A percentile compares a stretch with the other conserved stretches of the same genome.
Evolutionary conservation across 2,329 filamentous ascomycete species (phyloP).

Genomic region (Didymella arachidicola): DNA sequence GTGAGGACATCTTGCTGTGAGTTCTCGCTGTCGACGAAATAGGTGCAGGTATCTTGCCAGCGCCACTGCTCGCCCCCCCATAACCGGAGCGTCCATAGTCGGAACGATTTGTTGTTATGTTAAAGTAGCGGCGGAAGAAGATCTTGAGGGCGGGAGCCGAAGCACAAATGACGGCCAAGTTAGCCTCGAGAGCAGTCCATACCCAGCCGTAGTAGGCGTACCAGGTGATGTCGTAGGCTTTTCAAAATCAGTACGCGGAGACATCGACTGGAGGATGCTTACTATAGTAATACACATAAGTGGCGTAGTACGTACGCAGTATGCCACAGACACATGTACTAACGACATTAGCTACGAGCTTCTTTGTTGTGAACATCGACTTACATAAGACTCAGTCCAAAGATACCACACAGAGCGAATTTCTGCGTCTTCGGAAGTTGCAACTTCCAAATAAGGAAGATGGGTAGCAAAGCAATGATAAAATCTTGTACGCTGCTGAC

Average conservation of each 20-base stretch:
- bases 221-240: constrained; percentile 53
- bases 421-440: constrained; percentile 55
- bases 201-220: constrained; percentile 50
- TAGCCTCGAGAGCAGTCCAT: constrained; percentile 53
- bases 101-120: constrained; percentile 20
- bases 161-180: constrained; percentile 54
- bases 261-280: neutral
- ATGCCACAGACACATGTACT: constrained; percentile 48
- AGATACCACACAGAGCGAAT: constrained; percentile 55
- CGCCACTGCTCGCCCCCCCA: constrained; percentile 9
- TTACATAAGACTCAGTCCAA: constrained; percentile 55
- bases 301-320: constrained; percentile 51
- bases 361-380: constrained; percentile 2
- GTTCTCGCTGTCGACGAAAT: constrained; percentile 3
- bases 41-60: constrained; percentile 8
- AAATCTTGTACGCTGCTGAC: constrained; percentile 53
- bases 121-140: constrained; percentile 54
- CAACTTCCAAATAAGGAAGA: constrained; percentile 56
- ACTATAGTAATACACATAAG: constrained; percentile 40
- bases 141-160: constrained; percentile 55
- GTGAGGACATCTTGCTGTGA: constrained; percentile 10
- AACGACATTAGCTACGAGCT: neutral
- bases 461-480: constrained; percentile 52
- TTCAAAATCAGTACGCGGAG: neutral
- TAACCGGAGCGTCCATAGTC: constrained; percentile 26